Percentiles rank a stretch among this genome's conserved stretches.
Conservation (phyloP, 345 rosid genomes). For the Cardiospermum halicacabum region DNA sequence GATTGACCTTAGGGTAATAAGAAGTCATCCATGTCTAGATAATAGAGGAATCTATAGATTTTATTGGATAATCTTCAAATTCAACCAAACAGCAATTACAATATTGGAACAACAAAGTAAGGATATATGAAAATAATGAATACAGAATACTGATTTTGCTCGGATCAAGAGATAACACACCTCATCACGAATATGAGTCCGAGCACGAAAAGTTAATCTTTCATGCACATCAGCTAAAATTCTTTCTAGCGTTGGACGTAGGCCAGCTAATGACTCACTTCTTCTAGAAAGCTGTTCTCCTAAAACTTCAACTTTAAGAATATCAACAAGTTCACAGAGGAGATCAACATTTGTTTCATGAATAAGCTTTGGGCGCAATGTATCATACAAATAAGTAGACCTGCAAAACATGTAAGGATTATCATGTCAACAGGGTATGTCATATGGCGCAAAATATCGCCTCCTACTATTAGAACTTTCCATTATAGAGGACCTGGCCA, state of each 20-base stretch:
- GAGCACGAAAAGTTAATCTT: constrained; percentile 94
- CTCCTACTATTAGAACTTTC: neutral
- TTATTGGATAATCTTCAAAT: neutral
- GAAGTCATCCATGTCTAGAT: neutral
- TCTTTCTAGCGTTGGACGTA: constrained; percentile 86
- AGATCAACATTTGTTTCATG: constrained; percentile 83
- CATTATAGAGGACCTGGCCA: too few species aligned
- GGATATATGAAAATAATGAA: neutral
- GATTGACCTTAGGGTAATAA: neutral
- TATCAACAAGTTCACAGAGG: constrained; percentile 93
- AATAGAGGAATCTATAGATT: neutral
- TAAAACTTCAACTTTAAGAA: constrained; percentile 89
- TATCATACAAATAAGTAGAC: constrained; percentile 88
- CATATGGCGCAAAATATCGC: neutral
- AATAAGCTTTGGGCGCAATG: constrained; percentile 88
- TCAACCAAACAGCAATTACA: constrained; percentile 1
- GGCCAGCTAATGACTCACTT: constrained; percentile 75
- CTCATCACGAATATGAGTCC: constrained; percentile 95
- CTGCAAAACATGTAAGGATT: constrained; percentile 30
- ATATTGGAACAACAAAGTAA: neutral
- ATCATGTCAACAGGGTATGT: neutral
- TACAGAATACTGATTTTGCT: neutral
- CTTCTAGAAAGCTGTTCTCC: constrained; percentile 81
- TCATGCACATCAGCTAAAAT: constrained; percentile 88
- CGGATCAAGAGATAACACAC: constrained; percentile 28